A percentile compares a stretch with the other conserved stretches of the same genome.
Conservation (phyloP, 2,329 filamentous ascomycete genomes). For the Fusarium chlamydosporum region DNA sequence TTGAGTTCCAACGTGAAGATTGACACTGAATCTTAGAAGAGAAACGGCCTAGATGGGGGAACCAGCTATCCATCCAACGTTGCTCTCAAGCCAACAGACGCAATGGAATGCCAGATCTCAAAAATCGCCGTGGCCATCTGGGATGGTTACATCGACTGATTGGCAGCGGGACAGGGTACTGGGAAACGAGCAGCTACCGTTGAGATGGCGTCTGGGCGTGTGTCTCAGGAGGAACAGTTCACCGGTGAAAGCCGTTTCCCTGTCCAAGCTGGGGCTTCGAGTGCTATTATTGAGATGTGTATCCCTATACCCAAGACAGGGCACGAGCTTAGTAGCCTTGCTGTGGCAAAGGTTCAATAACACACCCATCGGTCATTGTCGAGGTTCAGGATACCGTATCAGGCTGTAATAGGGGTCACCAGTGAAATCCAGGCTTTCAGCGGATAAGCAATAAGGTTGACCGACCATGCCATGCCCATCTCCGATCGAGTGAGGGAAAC, state of each 20-base stretch:
- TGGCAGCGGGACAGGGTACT: conserved; percentile 37
- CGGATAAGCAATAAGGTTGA: conserved; percentile 12
- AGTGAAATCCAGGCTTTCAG: neutral
- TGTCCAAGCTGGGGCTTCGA: conserved; percentile 31
- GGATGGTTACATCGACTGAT: conserved; percentile 50
- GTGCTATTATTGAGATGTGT: conserved; percentile 27
- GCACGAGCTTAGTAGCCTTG: conserved; percentile 39
- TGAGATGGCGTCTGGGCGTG: conserved; percentile 47
- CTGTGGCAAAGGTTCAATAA: conserved; percentile 41
- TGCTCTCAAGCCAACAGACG: conserved; percentile 44
- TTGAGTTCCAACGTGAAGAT: neutral
- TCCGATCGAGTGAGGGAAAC: conserved; percentile 24
- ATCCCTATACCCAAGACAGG: conserved; percentile 20
- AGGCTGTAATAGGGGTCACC: neutral
- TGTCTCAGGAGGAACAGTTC: conserved; percentile 50
- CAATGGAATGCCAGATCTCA: conserved; percentile 51
- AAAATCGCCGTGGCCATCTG: conserved; percentile 49
- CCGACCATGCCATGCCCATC: conserved; percentile 38
- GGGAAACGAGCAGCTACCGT: conserved; percentile 47
- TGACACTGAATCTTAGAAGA: conserved; percentile 11
- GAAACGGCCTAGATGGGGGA: conserved; percentile 36
- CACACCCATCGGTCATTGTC: conserved; percentile 22
- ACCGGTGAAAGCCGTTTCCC: conserved; percentile 46
- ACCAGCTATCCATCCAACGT: conserved; percentile 40
- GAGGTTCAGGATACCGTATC: conserved; percentile 17